Base-by-base conservation (phyloP, 169 alveolate genomes). In the Perkinsus olseni region DNA sequence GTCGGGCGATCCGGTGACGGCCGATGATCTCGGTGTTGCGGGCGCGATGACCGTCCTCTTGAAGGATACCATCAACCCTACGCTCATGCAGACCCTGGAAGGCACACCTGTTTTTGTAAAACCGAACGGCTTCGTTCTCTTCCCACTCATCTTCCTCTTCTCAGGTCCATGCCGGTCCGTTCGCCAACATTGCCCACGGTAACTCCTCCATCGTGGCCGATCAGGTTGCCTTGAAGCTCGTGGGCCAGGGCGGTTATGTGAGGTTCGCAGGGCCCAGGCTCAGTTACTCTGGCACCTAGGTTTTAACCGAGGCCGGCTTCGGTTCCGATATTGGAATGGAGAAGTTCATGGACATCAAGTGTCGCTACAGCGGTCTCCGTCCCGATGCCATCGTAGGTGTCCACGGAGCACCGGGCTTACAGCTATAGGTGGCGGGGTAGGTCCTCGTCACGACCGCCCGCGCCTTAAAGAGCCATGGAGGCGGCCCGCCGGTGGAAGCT, bases 181-280 rank as follows among this genome's bases (percentile, higher is more conserved):
- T 92, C 93, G 93, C 93, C 36, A 92, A 92, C 91, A 92, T 92
- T 28, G 93, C 93, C 34, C 93, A 92, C 38, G 93, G 93, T 6
- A 39, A 48, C 91, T 39, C 74, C 91, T 48, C 91, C 37, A 39
- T 92, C 38, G 91, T 39, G 10, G 93, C 93, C 3, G 74, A 40
- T 39, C 62, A 92, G 48, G 48, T 92, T 11, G 93, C 91, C 0
- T 38, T 92, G 91, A 37, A 92, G 24, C 91, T 92, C 74, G 92
- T 91, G 34, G 92, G 92, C 3, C 38, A 31, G 4, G 93, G 17
- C 31, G 93, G 74, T 0, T 20, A 48, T 37, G 93, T 92, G 36
- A 48, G 62, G 36, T 36, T 74, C 50, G 50, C 38, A 82, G 40
- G 24, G 62, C 51, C 38, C 91, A 6, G 6, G 1, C 28, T 21